Evolutionary conservation across 2,329 filamentous ascomycete genomes (phyloP), one percentile per base, ranked within the genome.

Genomic region (Penicillium brevicompactum): DNA sequence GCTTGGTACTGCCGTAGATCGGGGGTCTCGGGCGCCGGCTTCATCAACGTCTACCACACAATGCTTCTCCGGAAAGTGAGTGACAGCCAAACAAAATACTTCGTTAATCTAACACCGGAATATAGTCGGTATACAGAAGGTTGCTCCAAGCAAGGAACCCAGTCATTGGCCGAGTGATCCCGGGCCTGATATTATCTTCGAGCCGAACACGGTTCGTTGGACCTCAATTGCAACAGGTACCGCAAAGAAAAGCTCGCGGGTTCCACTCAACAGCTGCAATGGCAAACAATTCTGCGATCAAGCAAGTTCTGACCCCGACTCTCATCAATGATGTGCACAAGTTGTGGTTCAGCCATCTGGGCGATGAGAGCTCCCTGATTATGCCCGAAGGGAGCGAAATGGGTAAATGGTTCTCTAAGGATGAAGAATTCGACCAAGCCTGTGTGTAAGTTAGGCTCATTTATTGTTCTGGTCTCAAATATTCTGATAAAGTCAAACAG

Each of bases 331-430:
- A 64, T 16, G 53, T 66, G 22, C 60, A 57, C 22, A 56, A 57
- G 31, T 61, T 68, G 49, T 68, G 65, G 65, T 68, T 68, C 31
- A 49, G 59, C 14, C 64, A 67, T 40, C 40, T 64, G 31, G 43
- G 44, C 37, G 40, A 44, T 6, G 59, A 65, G 10, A 47, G 61
- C 7, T 48, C 50, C 22, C 51, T 65, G 13, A 51, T 64, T 9
- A 48, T 68, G 6, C 65, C 64, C 1, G 52, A 51, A 7, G 45
- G 46, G 40, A 46, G 31, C 1, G 65, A 67, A 2, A 57, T 64
- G 60, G 53, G 58, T 11, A 60, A 57, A 8, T 66, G 63, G 63
- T 66, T 66, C 11, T 46, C 30, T 13, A 58, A 49, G 5, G 57
- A 66, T 40, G 41, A 45, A 2, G 49, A 55, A 2, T 66, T 66